Base-by-base conservation (phyloP, 805 yeast genomes). In the Myxozyma lipomycoides region DNA sequence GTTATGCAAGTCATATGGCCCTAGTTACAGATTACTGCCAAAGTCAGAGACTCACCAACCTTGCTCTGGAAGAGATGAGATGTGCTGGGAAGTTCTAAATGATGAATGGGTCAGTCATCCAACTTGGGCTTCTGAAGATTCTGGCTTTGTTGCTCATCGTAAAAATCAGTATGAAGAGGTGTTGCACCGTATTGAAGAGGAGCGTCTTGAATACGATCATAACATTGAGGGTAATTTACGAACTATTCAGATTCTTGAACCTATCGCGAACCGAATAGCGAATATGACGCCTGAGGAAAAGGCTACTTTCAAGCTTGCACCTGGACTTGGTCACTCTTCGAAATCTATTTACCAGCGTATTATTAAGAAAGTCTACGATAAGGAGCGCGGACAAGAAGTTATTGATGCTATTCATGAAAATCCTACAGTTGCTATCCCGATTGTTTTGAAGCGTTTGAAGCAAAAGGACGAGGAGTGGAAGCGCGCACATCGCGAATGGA, bases 101-200 rank as follows among this genome's bases (percentile, higher is more conserved):
- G 98, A 93, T 67, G 98, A 91, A 69, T 93, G 98, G 97, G 98
- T 93, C 32, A 96, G 97, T 4, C 98, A 93, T 69, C 99, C 99
- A 21, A 95, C 96, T n/a, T 93, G 99, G 99, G 98, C 98, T 3
- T 91, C 98, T 0, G 99, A 93, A 68, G 99, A 93, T 68, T 86
- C 96, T 10, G 99, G 98, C 0, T 93, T 91, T 63, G 90, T 93
- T 66, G 96, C 98, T n/a, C 99, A 93, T 68, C 81, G 98, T 59
- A 93, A 93, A 70, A 93, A 93, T 66, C 98, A 93, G 71, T 93
- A 91, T 67, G 99, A 93, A 69, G 99, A 93, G 67, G 86, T 93
- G 44, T 71, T 93, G 48, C 90, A 89, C 73, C 84, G 95, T 66
- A 87, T 90, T 51, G 98, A 93, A 69, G 98, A 93, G 67, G 98